Evolutionary conservation across 129 eudicot species (phyloP).

Genomic region (Solidago caesia): DNA sequence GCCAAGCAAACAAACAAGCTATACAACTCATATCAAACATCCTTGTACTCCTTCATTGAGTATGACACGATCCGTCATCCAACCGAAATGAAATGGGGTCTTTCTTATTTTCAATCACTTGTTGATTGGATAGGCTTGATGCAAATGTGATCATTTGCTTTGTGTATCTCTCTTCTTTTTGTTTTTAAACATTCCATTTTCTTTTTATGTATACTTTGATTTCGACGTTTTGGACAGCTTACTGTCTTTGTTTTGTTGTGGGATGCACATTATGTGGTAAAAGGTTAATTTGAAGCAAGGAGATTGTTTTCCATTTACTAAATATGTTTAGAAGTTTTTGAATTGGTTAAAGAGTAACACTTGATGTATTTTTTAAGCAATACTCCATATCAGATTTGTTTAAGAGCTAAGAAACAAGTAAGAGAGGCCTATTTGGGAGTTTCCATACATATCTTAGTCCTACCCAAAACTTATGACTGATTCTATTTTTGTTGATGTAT

Average conservation of each 20-base stretch:
- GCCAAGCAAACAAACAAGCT: conserved; percentile 31
- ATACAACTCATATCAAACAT: conserved; percentile 38
- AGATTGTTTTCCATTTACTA: not conserved
- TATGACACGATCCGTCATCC: conserved; percentile 40
- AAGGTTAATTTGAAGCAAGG: not conserved
- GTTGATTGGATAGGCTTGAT: conserved; percentile 37
- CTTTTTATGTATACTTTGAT: not conserved
- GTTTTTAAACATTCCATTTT: conserved; percentile 19
- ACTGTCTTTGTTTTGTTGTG: conserved; percentile 8
- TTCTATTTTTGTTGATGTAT: too few relatives aligned
- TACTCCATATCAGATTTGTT: not conserved
- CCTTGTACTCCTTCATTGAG: conserved; percentile 36
- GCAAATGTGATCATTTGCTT: conserved; percentile 29
- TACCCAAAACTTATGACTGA: too few relatives aligned
- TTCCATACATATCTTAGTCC: too few relatives aligned
- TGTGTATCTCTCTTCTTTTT: conserved; percentile 12
- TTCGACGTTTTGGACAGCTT: conserved; percentile 12
- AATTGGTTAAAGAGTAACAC: not conserved
- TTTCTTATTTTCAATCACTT: conserved; percentile 35
- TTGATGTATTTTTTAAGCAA: not conserved
- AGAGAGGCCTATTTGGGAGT: not conserved
- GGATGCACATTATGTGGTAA: not conserved
- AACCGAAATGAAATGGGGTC: conserved; percentile 39
- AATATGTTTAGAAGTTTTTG: not conserved
- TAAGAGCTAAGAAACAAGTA: not conserved